Evolutionary conservation across 75 land plant species (phyloP).

Genomic region (Selaginella tamariscina): DNA sequence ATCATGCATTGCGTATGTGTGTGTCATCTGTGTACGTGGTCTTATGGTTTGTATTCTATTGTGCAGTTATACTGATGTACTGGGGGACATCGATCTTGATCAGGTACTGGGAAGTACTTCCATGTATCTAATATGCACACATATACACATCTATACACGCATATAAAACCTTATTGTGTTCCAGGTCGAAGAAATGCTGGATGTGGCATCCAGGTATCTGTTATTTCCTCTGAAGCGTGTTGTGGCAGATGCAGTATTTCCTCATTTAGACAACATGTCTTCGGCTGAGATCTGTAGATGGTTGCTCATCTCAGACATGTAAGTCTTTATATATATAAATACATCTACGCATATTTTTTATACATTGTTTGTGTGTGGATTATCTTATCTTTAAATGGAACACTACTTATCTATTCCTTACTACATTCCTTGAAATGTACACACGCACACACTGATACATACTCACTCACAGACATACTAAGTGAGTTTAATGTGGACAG

Average conservation of each 20-base stretch:
- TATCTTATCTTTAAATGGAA: constrained; percentile 1
- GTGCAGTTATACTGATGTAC: constrained; percentile 71
- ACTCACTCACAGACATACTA: no score
- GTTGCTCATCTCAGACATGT: constrained; percentile 83
- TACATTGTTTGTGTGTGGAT: not conserved
- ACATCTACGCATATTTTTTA: not conserved
- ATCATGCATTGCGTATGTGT: no score
- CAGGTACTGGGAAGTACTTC: no score
- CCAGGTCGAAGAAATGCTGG: constrained; percentile 88
- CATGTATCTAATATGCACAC: no score
- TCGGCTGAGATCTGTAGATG: constrained; percentile 83
- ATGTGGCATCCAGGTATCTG: constrained; percentile 92
- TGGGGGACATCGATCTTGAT: constrained; percentile 63
- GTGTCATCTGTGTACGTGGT: no score
- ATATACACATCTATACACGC: no score
- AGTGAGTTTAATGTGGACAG: no score
- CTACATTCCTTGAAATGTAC: no score
- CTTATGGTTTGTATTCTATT: no score
- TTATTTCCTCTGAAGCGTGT: constrained; percentile 85
- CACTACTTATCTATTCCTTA: no score
- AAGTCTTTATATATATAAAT: constrained; percentile 10
- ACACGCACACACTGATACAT: no score
- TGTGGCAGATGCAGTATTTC: constrained; percentile 79
- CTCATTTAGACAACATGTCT: constrained; percentile 56
- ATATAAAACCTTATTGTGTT: no score